Conservation (phyloP, 257 asterid species). For the Nicotiana otophora region DNA sequence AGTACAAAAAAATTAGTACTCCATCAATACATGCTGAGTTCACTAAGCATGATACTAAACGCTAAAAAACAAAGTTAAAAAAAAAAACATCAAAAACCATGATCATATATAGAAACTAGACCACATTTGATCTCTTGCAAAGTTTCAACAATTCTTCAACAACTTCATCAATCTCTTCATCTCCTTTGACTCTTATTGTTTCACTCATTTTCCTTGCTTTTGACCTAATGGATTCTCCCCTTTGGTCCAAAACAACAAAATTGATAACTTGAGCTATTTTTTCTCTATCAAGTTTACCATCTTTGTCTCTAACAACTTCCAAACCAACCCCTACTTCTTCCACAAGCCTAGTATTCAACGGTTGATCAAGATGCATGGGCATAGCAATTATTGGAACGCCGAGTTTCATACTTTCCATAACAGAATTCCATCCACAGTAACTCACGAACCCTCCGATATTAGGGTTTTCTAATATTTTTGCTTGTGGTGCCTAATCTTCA, state of each 20-base stretch:
- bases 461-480: constrained; percentile 19
- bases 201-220: constrained; percentile 20
- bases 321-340: constrained; percentile 20
- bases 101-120: background rate
- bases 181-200: constrained; percentile 15
- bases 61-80: background rate
- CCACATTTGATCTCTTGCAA: background rate
- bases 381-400: constrained; percentile 24
- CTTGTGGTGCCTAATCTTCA: constrained; percentile 26
- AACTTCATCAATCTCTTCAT: constrained; percentile 23
- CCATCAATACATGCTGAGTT: background rate
- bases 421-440: constrained; percentile 28
- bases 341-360: constrained; percentile 23
- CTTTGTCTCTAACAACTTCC: constrained; percentile 20
- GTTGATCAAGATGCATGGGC: constrained; percentile 30
- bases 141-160: constrained; percentile 14
- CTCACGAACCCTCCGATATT: constrained; percentile 20
- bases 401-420: constrained; percentile 19
- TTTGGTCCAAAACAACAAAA: constrained; percentile 19
- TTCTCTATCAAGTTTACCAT: constrained; percentile 18
- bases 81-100: background rate
- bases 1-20: constrained; percentile 1
- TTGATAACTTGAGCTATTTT: constrained; percentile 12
- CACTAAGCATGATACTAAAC: background rate
- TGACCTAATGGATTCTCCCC: constrained; percentile 17